Evolutionary conservation across 2,329 filamentous ascomycete genomes (phyloP), one percentile per base, ranked within the genome.

Genomic region (Calonectria pseudoturangicola): DNA sequence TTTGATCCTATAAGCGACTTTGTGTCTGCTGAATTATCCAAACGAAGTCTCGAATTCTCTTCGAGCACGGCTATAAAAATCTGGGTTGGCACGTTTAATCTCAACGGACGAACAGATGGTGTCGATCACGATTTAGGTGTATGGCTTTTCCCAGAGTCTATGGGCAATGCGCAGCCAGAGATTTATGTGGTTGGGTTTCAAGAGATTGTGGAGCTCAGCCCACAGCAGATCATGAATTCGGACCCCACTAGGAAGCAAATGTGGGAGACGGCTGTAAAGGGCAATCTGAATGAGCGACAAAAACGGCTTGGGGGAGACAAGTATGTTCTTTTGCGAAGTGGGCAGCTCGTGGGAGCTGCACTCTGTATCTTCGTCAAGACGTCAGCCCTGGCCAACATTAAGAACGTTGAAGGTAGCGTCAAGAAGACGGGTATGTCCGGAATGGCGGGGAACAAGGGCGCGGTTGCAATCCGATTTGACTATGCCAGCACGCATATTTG

Each of bases 151-250:
- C 94, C 94, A 0, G 85, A 89, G 4, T 75, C 81, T 1, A 65
- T 89, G 12, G 89, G 91, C 6, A 83, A 91, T 4, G 87, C 90
- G 58, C 92, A 94, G 73, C 96, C 97, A 7, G 94, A 96, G 71
- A 94, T 99, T 45, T 92, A 98, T 65, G 95, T 94, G 9, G 93
- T 98, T 18, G 97, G 95, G 0, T 98, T 99, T 79, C 97, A 99
- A 82, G 97, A 99, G 84, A 98, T 99, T 74, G 97, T 99, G n/a
- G 95, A 98, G 81, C 87, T 99, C 58, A 98, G 95, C 79, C 97
- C 97, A 18, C 96, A 98, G 82, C 97, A 99, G 81, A 98, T 99
- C 81, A 98, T 99, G 95, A 98, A 97, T 76, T 98, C 96, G 73
- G 96, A 99, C 82, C 97, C 97, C 1, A 92, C 92, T 3, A 91